Evolutionary conservation across 106 monocot genomes (phyloP).

Genomic region (Allium fistulosum): DNA sequence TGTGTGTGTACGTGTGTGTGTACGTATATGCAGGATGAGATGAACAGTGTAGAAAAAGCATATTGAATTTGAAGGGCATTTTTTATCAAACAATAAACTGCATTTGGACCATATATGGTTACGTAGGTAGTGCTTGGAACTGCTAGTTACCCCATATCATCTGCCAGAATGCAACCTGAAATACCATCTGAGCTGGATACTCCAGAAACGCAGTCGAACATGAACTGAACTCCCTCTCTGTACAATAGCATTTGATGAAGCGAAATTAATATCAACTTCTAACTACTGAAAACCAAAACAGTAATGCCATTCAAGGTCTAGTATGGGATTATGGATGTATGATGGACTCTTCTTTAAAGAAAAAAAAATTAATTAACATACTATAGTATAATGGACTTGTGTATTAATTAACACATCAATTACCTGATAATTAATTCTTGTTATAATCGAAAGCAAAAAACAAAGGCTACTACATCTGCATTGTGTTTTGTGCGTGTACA

Average conservation of each 20-base stretch:
- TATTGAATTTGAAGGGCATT: too few relatives aligned
- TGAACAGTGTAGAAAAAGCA: neutral
- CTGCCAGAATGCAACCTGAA: constrained; percentile 94
- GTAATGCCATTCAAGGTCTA: neutral
- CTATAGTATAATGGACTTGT: too few relatives aligned
- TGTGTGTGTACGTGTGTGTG: too few relatives aligned
- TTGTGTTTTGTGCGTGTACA: too few relatives aligned
- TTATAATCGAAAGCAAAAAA: too few relatives aligned
- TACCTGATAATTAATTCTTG: too few relatives aligned
- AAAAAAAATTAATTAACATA: neutral
- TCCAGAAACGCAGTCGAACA: constrained; percentile 99
- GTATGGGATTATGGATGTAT: too few relatives aligned
- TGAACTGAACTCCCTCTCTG: constrained; percentile 99
- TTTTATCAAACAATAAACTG: too few relatives aligned
- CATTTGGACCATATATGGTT: neutral
- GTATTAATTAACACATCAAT: too few relatives aligned
- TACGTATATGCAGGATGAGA: neutral
- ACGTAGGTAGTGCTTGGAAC: constrained; percentile 9
- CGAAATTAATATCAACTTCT: neutral
- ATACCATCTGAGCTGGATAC: constrained; percentile 68
- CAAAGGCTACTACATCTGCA: too few relatives aligned
- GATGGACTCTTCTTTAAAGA: too few relatives aligned
- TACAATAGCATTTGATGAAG: constrained; percentile 9
- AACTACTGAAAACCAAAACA: neutral
- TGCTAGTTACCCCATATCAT: constrained; percentile 93